A percentile compares a stretch with the other conserved stretches of the same genome.
phyloP scores from a whole-genome alignment of 2,329 filamentous ascomycete species.

The Fusarium oxysporum region DNA sequence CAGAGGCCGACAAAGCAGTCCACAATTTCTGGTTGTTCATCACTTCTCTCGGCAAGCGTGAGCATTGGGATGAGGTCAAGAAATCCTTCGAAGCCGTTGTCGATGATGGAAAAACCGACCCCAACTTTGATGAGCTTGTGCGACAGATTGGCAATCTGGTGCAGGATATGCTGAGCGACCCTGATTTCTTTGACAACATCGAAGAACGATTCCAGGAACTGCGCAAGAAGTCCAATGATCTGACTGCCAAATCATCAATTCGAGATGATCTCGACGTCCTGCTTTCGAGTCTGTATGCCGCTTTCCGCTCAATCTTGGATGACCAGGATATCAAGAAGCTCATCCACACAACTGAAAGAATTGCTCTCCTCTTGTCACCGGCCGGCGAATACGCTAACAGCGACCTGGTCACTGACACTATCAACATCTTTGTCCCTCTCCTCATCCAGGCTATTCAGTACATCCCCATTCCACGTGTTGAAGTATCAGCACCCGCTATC shows the following conservation, averaged over 20 bases:
- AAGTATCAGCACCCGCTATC: constrained; percentile 83
- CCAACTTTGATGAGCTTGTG: constrained; percentile 84
- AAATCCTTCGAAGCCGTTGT: constrained; percentile 76
- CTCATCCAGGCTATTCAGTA: constrained; percentile 84
- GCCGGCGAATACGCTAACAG: constrained; percentile 72
- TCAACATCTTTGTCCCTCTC: constrained; percentile 84
- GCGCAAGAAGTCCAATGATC: constrained; percentile 67
- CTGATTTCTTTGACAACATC: constrained; percentile 83
- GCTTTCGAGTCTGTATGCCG: constrained; percentile 74
- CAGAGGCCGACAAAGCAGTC: constrained; percentile 78
- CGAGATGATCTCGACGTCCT: constrained; percentile 79
- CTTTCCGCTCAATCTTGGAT: constrained; percentile 74
- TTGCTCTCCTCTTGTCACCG: constrained; percentile 78
- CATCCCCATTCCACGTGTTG: constrained; percentile 89
- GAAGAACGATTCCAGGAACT: constrained; percentile 66
- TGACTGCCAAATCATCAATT: constrained; percentile 75
- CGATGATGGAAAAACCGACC: constrained; percentile 79
- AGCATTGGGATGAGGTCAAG: constrained; percentile 82
- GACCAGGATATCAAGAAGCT: constrained; percentile 81
- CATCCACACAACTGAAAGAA: constrained; percentile 71
- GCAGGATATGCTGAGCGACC: constrained; percentile 85
- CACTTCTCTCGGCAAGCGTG: constrained; percentile 79
- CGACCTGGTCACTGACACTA: constrained; percentile 78
- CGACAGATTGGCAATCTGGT: constrained; percentile 78
- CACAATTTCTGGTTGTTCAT: constrained; percentile 85